Evolutionary conservation across 2,329 filamentous ascomycete genomes (phyloP), one percentile per base, ranked within the genome.

Genomic region (Pyrenochaeta sp.): DNA sequence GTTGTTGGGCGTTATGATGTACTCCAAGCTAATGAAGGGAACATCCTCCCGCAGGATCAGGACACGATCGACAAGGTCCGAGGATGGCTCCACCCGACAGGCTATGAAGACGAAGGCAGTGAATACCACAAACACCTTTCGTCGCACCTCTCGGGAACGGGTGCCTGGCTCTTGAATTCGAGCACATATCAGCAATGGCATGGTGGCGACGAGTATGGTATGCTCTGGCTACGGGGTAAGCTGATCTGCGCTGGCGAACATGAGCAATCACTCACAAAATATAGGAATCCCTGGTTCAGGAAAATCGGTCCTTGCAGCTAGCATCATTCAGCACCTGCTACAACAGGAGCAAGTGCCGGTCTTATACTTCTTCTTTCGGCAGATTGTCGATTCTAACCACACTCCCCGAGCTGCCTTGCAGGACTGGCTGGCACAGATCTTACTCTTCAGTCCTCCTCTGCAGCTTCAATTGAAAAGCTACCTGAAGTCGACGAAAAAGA

Each of bases 241-340:
- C n/a, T n/a, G n/a, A n/a, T n/a, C n/a, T n/a, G n/a, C n/a, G n/a
- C n/a, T n/a, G n/a, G n/a, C n/a, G n/a, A n/a, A n/a, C n/a, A n/a
- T n/a, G n/a, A n/a, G n/a, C n/a, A n/a, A n/a, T n/a, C n/a, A n/a
- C n/a, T n/a, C n/a, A n/a, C n/a, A n/a, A n/a, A n/a, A n/a, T n/a
- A n/a, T n/a, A n/a, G n/a, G n/a, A n/a, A 69, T 74, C 10, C 66
- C 72, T 0, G 73, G 72, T 1, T 66, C 68, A 3, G 74, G 74
- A 10, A 69, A 66, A 38, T 66, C 60, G 2, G 68, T 68, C n/a
- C 24, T 70, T 4, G 67, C 69, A 13, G 68, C 70, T 3, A 47
- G 43, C 22, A 20, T 61, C 6, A 44, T 61, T 13, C 31, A 54
- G 14, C 17, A 49, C 35, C 19, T 58, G n/a, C 6, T 30, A 8